A percentile compares a stretch with the other conserved stretches of the same genome.
Conservation (phyloP, 2,329 filamentous ascomycete genomes). For the Phoma herbarum region DNA sequence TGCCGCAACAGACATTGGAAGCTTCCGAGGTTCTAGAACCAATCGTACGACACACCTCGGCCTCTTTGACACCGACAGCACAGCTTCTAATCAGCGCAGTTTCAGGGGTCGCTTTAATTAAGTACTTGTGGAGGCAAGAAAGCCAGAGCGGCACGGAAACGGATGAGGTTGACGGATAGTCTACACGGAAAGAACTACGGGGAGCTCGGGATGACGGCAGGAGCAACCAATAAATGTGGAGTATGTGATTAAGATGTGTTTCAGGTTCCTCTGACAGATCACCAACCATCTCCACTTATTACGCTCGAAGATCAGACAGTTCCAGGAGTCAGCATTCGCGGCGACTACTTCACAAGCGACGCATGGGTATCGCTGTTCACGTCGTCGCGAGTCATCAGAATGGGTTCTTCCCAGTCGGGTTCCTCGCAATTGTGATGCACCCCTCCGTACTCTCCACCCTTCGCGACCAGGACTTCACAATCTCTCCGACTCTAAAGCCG, state of each 20-base stretch:
- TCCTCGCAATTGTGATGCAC: not conserved
- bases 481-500: not conserved
- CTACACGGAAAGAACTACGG: not conserved
- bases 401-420: not conserved
- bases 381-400: not conserved
- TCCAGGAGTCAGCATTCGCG: not conserved
- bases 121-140: constrained; percentile 1
- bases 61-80: constrained; percentile 3
- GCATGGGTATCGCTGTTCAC: not conserved
- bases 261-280: constrained; percentile 1
- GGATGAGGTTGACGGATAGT: not conserved
- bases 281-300: not conserved
- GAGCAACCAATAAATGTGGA: not conserved
- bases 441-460: not conserved
- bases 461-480: not conserved
- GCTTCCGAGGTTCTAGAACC: constrained; percentile 4
- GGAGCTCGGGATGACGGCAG: not conserved
- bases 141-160: not conserved
- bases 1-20: not conserved
- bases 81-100: not conserved
- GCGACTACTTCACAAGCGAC: not conserved
- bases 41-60: not conserved
- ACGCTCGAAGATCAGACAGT: not conserved
- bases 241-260: not conserved
- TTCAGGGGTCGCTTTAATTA: constrained; percentile 7